Conservation (phyloP, 192 early-diverging fungal genomes). For the Backusella psychrophila region DNA sequence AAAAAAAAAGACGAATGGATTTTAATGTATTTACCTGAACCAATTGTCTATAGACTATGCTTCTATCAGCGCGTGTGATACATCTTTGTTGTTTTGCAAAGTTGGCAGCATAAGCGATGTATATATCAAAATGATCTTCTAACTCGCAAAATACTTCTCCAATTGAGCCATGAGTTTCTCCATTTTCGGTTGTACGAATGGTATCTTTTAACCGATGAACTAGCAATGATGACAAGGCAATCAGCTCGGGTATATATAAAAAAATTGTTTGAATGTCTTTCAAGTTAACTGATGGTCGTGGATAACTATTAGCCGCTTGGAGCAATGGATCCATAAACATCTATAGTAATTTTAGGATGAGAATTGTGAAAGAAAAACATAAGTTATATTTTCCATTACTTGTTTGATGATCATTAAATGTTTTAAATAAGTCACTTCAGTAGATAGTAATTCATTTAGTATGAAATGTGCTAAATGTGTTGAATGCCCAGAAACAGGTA, state of each 20-base stretch:
- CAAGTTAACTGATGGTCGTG: conserved; percentile 30
- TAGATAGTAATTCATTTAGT: conserved; percentile 48
- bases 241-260: conserved; percentile 36
- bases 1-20: background rate
- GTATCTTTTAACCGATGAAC: conserved; percentile 13
- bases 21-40: conserved; percentile 25
- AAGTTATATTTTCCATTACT: conserved; percentile 22
- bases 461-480: conserved; percentile 36
- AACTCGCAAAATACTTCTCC: conserved; percentile 34
- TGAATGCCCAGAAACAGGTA: conserved; percentile 12
- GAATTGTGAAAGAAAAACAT: background rate
- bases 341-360: conserved; percentile 13
- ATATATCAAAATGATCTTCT: conserved; percentile 37
- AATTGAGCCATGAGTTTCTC: conserved; percentile 14
- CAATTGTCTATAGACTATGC: conserved; percentile 32
- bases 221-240: conserved; percentile 30
- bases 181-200: conserved; percentile 4
- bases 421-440: conserved; percentile 47
- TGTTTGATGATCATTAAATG: conserved; percentile 47
- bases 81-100: conserved; percentile 28
- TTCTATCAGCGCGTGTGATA: conserved; percentile 26
- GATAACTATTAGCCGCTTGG: conserved; percentile 22
- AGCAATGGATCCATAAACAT: conserved; percentile 42
- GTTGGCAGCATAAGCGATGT: conserved; percentile 37
- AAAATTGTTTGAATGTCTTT: conserved; percentile 38